Evolutionary conservation across 352 stramenopile genomes (phyloP).

Genomic region (Globisporangium solare): DNA sequence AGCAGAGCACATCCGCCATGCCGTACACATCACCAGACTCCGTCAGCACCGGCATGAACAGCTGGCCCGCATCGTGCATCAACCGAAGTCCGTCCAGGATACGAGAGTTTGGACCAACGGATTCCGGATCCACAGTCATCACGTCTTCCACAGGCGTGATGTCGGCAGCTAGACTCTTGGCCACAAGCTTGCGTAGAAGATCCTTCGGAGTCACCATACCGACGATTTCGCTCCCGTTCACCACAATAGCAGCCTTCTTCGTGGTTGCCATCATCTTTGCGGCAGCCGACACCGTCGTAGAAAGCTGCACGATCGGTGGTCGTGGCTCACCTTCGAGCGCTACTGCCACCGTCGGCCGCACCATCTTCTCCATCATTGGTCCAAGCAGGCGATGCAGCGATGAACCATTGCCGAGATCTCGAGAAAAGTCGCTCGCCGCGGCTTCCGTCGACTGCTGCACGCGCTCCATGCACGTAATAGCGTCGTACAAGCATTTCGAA

Average conservation of each 20-base stretch:
- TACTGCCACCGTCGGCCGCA: slow-evolving; percentile 74
- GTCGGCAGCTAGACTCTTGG: slow-evolving; percentile 70
- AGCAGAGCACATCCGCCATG: slow-evolving; percentile 84
- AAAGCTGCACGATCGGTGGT: slow-evolving; percentile 69
- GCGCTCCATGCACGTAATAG: slow-evolving; percentile 83
- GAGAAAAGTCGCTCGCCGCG: slow-evolving; percentile 74
- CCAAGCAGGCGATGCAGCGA: slow-evolving; percentile 70
- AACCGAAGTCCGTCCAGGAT: slow-evolving; percentile 81
- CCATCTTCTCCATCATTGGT: slow-evolving; percentile 89
- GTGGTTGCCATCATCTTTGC: slow-evolving; percentile 83
- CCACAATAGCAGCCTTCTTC: slow-evolving; percentile 83
- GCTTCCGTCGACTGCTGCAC: slow-evolving; percentile 83
- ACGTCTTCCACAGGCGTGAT: slow-evolving; percentile 78
- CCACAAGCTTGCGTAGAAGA: slow-evolving; percentile 81
- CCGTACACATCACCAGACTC: slow-evolving; percentile 76
- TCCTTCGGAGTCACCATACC: slow-evolving; percentile 87
- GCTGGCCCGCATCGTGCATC: slow-evolving; percentile 81
- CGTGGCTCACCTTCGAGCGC: slow-evolving; percentile 78
- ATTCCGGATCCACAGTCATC: slow-evolving; percentile 82
- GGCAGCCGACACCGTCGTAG: slow-evolving; percentile 62
- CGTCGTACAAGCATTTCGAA: slow-evolving; percentile 87
- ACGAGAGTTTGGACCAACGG: slow-evolving; percentile 63
- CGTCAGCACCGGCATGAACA: slow-evolving; percentile 82
- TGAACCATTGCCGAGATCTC: slow-evolving; percentile 63
- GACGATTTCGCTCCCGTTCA: slow-evolving; percentile 64